phyloP scores from a whole-genome alignment of 306 rosid genomes.

The Canavalia gladiata region DNA sequence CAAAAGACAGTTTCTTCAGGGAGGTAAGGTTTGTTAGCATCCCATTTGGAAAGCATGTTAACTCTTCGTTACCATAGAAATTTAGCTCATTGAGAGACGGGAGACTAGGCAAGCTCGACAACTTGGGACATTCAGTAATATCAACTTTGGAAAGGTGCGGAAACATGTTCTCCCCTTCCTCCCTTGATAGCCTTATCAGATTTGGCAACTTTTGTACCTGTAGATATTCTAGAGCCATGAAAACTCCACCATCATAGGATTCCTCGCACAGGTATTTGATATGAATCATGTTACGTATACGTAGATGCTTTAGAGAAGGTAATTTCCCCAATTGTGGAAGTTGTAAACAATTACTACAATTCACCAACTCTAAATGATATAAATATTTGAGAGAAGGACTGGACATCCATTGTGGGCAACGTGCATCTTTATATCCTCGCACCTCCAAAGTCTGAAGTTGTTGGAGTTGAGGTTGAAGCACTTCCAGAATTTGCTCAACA shows the following conservation, averaged over 20 bases:
- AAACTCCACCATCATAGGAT: constrained; percentile 20
- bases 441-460: background rate
- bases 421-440: background rate
- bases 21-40: constrained; percentile 35
- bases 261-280: background rate
- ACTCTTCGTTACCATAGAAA: background rate
- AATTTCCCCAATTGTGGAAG: constrained; percentile 1
- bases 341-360: background rate
- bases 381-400: background rate
- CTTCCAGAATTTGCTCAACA: constrained; percentile 39
- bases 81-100: background rate
- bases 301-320: background rate
- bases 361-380: background rate
- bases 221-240: constrained; percentile 9
- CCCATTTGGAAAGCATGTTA: constrained; percentile 36
- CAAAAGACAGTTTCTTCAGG: constrained; percentile 8
- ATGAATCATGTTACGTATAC: background rate
- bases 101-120: constrained; percentile 20
- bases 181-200: constrained; percentile 1
- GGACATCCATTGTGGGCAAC: constrained; percentile 26
- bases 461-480: constrained; percentile 39
- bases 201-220: background rate
- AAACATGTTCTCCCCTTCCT: constrained; percentile 31
- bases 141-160: background rate
- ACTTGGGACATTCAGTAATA: constrained; percentile 15